Evolutionary conservation across 2,329 filamentous ascomycete species (phyloP).

Genomic region (Cladophialophora psammophila): DNA sequence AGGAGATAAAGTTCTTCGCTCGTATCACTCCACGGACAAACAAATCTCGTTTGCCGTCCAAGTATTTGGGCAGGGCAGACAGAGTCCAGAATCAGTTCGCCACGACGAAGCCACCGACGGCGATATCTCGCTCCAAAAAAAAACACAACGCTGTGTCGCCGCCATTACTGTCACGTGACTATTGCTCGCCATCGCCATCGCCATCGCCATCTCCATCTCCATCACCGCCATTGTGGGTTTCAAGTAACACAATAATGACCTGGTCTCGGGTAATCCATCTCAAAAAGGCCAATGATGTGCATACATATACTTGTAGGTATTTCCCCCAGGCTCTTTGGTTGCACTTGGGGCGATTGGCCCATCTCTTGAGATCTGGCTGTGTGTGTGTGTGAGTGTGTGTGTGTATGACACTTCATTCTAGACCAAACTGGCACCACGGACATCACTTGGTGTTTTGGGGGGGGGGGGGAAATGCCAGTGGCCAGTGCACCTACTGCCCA

Average conservation of each 20-base stretch:
- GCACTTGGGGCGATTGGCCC: conserved; percentile 10
- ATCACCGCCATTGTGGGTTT: no score
- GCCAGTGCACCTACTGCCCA: conserved; percentile 2
- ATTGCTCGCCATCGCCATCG: not conserved
- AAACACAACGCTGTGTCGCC: not conserved
- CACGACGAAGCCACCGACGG: not conserved
- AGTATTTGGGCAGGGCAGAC: not conserved
- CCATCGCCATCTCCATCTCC: no score
- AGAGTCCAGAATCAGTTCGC: not conserved
- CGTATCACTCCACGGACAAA: conserved; percentile 8
- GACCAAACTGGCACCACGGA: not conserved
- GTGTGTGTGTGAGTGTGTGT: not conserved
- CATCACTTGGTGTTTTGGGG: conserved; percentile 8
- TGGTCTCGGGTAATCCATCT: not conserved
- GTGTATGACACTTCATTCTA: conserved; percentile 26
- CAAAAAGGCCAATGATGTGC: conserved; percentile 7
- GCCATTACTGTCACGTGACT: not conserved
- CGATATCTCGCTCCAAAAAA: conserved; percentile 6
- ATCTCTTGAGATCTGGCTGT: conserved; percentile 17
- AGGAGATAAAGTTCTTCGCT: conserved; percentile 1
- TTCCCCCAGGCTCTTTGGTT: not conserved
- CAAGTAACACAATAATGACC: no score
- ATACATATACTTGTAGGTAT: not conserved
- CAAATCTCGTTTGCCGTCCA: not conserved
- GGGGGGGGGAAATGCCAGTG: not conserved